Conservation (phyloP, 73 alveolate species). For the Symbiodinium natans region DNA sequence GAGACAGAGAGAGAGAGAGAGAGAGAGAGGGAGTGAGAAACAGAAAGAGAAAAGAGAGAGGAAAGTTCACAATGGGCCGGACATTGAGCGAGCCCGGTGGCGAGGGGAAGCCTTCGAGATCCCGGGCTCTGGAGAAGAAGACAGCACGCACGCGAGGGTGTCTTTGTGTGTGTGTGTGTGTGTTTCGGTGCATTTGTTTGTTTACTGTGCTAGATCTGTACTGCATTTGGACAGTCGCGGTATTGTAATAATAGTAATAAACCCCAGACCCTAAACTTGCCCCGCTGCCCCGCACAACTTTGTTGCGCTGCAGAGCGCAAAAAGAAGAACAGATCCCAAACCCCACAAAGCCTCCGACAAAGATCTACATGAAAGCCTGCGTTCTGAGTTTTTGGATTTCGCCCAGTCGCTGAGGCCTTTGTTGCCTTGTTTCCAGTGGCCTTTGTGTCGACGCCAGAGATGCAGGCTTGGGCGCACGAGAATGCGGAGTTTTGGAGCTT, state of each 20-base stretch:
- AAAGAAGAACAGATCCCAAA: no score
- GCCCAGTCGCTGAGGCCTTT: slow-evolving; percentile 23
- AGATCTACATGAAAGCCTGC: no score
- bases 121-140: not conserved
- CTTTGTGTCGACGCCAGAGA: slow-evolving; percentile 60
- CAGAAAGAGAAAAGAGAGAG: not conserved
- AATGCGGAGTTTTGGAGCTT: no score
- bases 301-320: no score
- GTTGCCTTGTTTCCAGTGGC: slow-evolving; percentile 49
- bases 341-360: no score
- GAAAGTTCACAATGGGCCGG: not conserved
- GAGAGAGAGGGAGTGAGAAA: not conserved
- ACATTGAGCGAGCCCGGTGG: not conserved
- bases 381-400: no score
- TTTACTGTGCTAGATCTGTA: no score
- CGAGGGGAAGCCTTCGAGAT: not conserved
- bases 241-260: no score
- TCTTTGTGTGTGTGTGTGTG: not conserved
- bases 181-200: no score
- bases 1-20: not conserved
- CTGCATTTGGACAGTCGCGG: no score
- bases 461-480: not conserved
- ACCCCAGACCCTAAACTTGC: no score
- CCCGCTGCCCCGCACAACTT: no score
- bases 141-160: not conserved